Evolutionary conservation across 2,329 filamentous ascomycete species (phyloP).

Genomic region (Colletotrichum liriopes): DNA sequence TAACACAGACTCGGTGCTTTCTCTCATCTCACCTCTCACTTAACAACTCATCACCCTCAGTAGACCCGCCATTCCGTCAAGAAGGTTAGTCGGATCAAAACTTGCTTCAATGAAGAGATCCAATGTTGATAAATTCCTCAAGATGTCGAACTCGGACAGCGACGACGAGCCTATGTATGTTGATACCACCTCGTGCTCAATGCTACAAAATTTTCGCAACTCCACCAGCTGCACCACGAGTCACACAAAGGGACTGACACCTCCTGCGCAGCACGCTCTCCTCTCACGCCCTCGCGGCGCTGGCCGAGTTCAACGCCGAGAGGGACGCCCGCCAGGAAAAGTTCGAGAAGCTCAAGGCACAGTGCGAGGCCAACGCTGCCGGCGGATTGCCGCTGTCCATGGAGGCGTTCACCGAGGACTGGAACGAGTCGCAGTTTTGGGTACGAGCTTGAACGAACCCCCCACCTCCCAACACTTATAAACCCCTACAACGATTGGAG

Average conservation of each 20-base stretch:
- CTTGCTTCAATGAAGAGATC: background rate
- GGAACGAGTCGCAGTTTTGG: constrained; percentile 90
- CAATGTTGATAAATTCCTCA: background rate
- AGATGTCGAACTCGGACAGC: constrained; percentile 48
- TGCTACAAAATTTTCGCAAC: constrained; percentile 5
- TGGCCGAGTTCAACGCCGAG: constrained; percentile 82
- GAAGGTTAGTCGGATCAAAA: background rate
- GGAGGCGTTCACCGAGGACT: constrained; percentile 83
- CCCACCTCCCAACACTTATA: background rate
- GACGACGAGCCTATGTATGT: constrained; percentile 68
- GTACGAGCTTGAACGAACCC: constrained; percentile 57
- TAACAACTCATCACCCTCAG: constrained; percentile 16
- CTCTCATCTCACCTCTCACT: constrained; percentile 12
- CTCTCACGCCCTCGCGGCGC: constrained; percentile 75
- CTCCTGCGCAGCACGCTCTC: constrained; percentile 71
- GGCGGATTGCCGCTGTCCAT: constrained; percentile 60
- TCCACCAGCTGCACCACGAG: background rate
- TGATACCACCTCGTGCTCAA: background rate
- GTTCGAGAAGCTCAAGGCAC: constrained; percentile 77
- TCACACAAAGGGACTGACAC: background rate
- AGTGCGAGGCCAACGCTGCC: constrained; percentile 66
- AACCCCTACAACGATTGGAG: background rate
- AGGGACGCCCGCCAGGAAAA: constrained; percentile 76
- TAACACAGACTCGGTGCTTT: background rate
- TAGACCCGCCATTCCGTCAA: background rate